phyloP scores from a whole-genome alignment of 2,329 filamentous ascomycete species.

The Aspergillus melleus region DNA sequence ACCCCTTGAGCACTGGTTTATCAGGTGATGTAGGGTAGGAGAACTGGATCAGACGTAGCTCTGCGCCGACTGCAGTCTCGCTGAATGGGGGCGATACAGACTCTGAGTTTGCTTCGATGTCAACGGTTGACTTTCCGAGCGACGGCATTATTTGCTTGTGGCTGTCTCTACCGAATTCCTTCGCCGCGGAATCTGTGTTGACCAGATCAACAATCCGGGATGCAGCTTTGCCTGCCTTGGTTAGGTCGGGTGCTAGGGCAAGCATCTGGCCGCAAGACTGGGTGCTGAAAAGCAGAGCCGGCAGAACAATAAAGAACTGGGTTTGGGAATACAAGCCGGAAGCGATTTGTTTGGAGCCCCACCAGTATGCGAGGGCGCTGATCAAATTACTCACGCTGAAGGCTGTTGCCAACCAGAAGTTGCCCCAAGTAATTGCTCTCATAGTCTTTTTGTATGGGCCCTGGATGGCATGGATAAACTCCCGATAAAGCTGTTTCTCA shows the following conservation, averaged over 20 bases:
- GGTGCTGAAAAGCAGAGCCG: constrained; percentile 52
- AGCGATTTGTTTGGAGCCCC: too few relatives aligned
- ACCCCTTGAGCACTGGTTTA: constrained; percentile 60
- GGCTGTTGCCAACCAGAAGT: too few relatives aligned
- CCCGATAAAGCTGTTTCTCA: too few relatives aligned
- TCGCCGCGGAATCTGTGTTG: background rate
- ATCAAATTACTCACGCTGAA: too few relatives aligned
- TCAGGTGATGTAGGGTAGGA: background rate
- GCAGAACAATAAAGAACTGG: too few relatives aligned
- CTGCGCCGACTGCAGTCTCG: background rate
- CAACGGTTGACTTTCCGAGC: background rate
- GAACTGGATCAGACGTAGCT: background rate
- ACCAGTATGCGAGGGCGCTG: too few relatives aligned
- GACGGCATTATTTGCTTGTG: background rate
- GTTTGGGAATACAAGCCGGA: too few relatives aligned
- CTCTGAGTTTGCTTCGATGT: background rate
- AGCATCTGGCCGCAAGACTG: background rate
- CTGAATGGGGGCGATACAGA: background rate
- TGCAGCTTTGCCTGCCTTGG: background rate
- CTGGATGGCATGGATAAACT: too few relatives aligned
- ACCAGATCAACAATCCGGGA: constrained; percentile 1
- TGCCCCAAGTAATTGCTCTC: too few relatives aligned
- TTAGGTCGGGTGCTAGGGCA: background rate
- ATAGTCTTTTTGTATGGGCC: too few relatives aligned
- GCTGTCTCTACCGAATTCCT: background rate